Conservation (phyloP, 2,329 filamentous ascomycete genomes). For the Fusarium buxicola region DNA sequence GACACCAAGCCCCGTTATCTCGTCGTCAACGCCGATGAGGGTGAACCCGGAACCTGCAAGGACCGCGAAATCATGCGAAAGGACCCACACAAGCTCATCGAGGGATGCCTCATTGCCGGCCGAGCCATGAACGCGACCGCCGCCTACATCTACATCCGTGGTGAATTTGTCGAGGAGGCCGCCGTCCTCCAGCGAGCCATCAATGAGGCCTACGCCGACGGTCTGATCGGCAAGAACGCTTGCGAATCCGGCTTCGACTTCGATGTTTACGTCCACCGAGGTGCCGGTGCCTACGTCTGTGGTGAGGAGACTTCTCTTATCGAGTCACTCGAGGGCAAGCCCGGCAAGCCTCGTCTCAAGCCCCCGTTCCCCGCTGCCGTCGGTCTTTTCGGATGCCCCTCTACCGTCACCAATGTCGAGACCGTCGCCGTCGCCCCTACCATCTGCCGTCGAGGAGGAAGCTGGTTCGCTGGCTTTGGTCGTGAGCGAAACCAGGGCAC, state of each 20-base stretch:
- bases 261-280: conserved; percentile 95
- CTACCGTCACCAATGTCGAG: conserved; percentile 98
- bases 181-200: conserved; percentile 94
- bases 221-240: conserved; percentile 97
- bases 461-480: conserved; percentile 94
- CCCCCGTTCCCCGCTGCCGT: conserved; percentile 98
- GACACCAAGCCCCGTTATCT: conserved; percentile 95
- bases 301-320: conserved; percentile 98
- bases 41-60: conserved; percentile 99
- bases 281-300: conserved; percentile 97
- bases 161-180: conserved; percentile 97
- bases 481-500: conserved; percentile 97
- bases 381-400: conserved; percentile 97
- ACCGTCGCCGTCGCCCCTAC: conserved; percentile 95
- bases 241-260: conserved; percentile 98
- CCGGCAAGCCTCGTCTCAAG: conserved; percentile 98
- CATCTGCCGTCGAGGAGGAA: conserved; percentile 90
- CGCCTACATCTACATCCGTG: conserved; percentile 99
- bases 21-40: conserved; percentile 98
- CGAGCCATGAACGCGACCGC: conserved; percentile 99
- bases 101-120: conserved; percentile 95
- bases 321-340: conserved; percentile 98
- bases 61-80: conserved; percentile 99
- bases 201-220: conserved; percentile 95
- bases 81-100: conserved; percentile 98